These are phyloP conservation scores for Colletotrichum limetticola DNA, from an alignment of 2,329 filamentous ascomycete genomes.

Conservation along the genomic window DNA sequence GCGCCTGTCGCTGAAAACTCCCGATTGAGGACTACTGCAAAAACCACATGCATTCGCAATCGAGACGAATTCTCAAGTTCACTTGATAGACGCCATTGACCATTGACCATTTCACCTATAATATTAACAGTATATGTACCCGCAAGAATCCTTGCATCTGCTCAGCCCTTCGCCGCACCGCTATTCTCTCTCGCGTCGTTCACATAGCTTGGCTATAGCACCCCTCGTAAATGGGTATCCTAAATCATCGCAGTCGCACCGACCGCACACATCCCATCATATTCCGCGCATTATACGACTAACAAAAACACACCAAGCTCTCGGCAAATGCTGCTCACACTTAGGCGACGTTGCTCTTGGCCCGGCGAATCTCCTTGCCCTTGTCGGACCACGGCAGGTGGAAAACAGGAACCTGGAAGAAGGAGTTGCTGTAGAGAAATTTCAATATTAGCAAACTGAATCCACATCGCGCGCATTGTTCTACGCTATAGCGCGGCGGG, in stretches of 20 bases:
- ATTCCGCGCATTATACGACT: not conserved
- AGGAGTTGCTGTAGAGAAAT: conserved; percentile 72
- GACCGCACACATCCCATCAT: not conserved
- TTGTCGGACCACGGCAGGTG: conserved; percentile 96
- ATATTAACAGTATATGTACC: not conserved
- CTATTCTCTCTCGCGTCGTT: not conserved
- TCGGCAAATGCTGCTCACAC: not conserved
- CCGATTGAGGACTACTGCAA: no score
- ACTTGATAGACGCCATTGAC: no score
- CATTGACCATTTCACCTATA: no score
- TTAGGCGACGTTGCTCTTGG: conserved; percentile 54
- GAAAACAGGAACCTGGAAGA: conserved; percentile 91
- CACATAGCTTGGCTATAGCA: not conserved
- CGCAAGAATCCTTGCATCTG: not conserved
- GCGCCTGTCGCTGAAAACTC: no score
- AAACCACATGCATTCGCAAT: no score
- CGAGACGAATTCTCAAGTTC: no score
- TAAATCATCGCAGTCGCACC: not conserved
- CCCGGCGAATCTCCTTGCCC: conserved; percentile 67
- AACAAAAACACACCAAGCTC: not conserved
- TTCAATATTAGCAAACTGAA: conserved; percentile 15
- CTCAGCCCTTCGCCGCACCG: no score
- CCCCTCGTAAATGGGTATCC: not conserved
- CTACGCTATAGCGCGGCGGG: not conserved
- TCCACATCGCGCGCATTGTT: conserved; percentile 5